phyloP scores from a whole-genome alignment of 352 stramenopile genomes.

The Thraustochytrium sp. region DNA sequence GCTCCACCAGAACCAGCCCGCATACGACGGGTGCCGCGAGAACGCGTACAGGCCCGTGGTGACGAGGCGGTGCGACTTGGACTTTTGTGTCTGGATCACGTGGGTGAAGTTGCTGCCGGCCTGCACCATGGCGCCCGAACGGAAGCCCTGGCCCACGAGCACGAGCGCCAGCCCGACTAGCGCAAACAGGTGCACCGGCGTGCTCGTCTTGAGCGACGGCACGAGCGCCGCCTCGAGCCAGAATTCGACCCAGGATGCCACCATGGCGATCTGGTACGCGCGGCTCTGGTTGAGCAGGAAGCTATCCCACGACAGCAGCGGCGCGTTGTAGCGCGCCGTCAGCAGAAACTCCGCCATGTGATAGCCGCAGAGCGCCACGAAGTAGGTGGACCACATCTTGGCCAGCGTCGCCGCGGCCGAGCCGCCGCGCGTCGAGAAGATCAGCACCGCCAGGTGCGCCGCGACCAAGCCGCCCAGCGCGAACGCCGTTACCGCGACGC shows the following conservation, averaged over 20 bases:
- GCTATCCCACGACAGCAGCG: conserved; percentile 64
- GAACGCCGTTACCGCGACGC: conserved; percentile 67
- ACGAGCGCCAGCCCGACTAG: conserved; percentile 64
- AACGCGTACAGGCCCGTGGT: conserved; percentile 82
- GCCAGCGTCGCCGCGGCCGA: conserved; percentile 55
- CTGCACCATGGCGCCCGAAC: conserved; percentile 82
- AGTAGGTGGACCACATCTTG: conserved; percentile 67
- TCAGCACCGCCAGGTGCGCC: conserved; percentile 57
- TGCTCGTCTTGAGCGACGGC: conserved; percentile 65
- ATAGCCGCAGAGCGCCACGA: conserved; percentile 68
- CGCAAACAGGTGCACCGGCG: conserved; percentile 54
- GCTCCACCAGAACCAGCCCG: conserved; percentile 94
- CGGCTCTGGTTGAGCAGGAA: conserved; percentile 82
- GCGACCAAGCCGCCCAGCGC: conserved; percentile 66
- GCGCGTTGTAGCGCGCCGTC: conserved; percentile 68
- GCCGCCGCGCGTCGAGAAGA: conserved; percentile 50
- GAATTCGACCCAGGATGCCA: conserved; percentile 79
- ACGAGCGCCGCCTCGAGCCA: conserved; percentile 75
- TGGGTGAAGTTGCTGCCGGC: conserved; percentile 90
- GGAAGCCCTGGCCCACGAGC: conserved; percentile 72
- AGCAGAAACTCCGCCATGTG: conserved; percentile 73
- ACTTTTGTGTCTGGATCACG: conserved; percentile 84
- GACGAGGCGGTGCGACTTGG: conserved; percentile 84
- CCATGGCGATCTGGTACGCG: conserved; percentile 74
- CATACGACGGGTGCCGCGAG: conserved; percentile 88